Percentiles rank a stretch among this genome's conserved stretches.
Conservation (phyloP, 495 filamentous ascomycete species). For the Hyaloscypha hepaticicola region DNA sequence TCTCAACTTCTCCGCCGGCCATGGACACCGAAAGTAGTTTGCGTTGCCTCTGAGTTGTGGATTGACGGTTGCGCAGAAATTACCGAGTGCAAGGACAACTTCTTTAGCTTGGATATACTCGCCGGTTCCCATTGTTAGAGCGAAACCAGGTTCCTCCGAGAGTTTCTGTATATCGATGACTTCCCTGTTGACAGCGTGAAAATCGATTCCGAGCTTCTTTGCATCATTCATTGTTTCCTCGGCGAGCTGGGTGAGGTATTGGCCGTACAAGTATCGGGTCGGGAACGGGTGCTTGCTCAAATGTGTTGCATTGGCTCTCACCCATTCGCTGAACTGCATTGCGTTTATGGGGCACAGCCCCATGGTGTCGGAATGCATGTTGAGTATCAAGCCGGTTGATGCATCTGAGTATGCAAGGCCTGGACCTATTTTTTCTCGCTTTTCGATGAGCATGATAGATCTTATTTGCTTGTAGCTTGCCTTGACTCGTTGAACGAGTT, state of each 20-base stretch:
- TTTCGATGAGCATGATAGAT: neutral
- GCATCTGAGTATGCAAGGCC: neutral
- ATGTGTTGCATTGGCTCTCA: neutral
- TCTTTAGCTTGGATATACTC: neutral
- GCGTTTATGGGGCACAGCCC: neutral
- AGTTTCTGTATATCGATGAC: neutral
- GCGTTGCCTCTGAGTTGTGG: too few species aligned
- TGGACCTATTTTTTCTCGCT: neutral
- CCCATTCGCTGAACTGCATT: neutral
- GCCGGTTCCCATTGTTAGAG: neutral
- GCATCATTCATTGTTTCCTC: neutral
- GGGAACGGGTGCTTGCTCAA: neutral
- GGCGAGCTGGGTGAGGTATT: neutral
- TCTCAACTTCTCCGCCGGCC: too few species aligned
- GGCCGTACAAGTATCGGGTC: neutral
- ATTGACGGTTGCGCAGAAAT: neutral
- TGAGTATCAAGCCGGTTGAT: neutral
- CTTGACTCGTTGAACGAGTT: slow-evolving; percentile 3
- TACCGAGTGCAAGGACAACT: slow-evolving; percentile 1
- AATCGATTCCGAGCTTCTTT: neutral
- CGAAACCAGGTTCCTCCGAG: neutral
- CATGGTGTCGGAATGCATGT: slow-evolving; percentile 5
- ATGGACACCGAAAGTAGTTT: too few species aligned
- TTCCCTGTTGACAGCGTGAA: neutral
- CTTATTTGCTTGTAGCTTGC: neutral